Evolutionary conservation across 495 filamentous ascomycete genomes (phyloP).

Genomic region (Bacidia rubella): DNA sequence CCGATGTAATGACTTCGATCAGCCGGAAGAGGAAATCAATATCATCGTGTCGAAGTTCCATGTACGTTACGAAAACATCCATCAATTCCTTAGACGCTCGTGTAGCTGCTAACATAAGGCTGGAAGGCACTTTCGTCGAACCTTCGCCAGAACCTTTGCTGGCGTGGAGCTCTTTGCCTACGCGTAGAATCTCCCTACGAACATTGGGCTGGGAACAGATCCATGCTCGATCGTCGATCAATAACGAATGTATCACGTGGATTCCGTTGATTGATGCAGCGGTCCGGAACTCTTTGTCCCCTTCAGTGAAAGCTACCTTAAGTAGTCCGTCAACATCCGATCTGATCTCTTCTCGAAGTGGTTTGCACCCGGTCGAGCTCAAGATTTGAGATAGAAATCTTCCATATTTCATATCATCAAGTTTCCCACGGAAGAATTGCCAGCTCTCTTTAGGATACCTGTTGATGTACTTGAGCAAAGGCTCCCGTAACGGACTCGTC

Average conservation of each 20-base stretch:
- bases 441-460: conserved; percentile 81
- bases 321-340: conserved; percentile 58
- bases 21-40: conserved; percentile 80
- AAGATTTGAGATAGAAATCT: conserved; percentile 94
- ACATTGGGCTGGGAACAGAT: conserved; percentile 63
- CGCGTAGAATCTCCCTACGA: conserved; percentile 50
- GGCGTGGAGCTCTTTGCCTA: conserved; percentile 60
- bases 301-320: conserved; percentile 45
- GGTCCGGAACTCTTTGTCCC: conserved; percentile 46
- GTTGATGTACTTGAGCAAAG: conserved; percentile 89
- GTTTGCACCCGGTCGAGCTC: conserved; percentile 55
- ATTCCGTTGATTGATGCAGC: conserved; percentile 77
- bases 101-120: conserved; percentile 70
- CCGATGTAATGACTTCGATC: conserved; percentile 69
- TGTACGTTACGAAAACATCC: conserved; percentile 66
- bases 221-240: conserved; percentile 45
- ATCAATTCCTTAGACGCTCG: conserved; percentile 85
- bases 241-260: conserved; percentile 66
- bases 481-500: conserved; percentile 83
- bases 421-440: conserved; percentile 56
- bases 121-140: conserved; percentile 44
- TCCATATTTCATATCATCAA: conserved; percentile 74
- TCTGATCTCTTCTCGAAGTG: conserved; percentile 59
- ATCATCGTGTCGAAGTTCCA: conserved; percentile 61
- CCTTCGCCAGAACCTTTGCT: no score